Base-by-base conservation (phyloP, 768 basidiomycete genomes). In the Mycena maculata region DNA sequence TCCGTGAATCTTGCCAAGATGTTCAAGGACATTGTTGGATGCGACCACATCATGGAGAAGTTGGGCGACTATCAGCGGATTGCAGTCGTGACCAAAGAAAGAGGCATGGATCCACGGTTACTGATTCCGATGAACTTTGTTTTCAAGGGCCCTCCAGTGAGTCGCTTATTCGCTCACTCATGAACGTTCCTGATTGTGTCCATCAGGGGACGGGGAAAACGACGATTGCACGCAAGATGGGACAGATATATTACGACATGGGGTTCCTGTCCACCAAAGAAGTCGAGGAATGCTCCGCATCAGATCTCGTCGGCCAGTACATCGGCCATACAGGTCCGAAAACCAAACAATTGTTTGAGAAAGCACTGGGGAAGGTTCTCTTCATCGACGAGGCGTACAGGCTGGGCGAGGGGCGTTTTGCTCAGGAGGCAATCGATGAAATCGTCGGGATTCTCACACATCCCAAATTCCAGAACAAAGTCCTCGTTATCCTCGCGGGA, bases 371-470 rank as follows among this genome's bases (percentile, higher is more conserved):
- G 1, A 82, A 85, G 49, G 89, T 92, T 11, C 81, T 91, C 1
- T 92, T 92, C 77, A 81, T 92, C 55, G 91, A 92, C 60, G 91
- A 92, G 66, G 91, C 90, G 0, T 92, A 92, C 69, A 81, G 89
- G 27, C 79, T 92, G 9, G 74, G 81, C 13, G 81, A 89, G 38
- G 89, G 89, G 0, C 86, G 80, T 0, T 92, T 91, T 69, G 88
- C 90, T 1, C 82, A 89, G 74, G 91, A 92, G 74, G 91, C 90
- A 10, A 83, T 90, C 30, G 91, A 92, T 71, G 91, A 92, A 68
- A 75, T 92, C 23, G 91, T 92, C 13, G 84, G 84, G 9, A 72
- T 88, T 1, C 79, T 92, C 65, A 91, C 90, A 0, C 79, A 88
- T 41, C 83, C 86, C 3, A 79, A 74, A 42, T 92, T 84, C 78